Base-by-base conservation (phyloP, 768 basidiomycete species). In the Trametes cingulata region DNA sequence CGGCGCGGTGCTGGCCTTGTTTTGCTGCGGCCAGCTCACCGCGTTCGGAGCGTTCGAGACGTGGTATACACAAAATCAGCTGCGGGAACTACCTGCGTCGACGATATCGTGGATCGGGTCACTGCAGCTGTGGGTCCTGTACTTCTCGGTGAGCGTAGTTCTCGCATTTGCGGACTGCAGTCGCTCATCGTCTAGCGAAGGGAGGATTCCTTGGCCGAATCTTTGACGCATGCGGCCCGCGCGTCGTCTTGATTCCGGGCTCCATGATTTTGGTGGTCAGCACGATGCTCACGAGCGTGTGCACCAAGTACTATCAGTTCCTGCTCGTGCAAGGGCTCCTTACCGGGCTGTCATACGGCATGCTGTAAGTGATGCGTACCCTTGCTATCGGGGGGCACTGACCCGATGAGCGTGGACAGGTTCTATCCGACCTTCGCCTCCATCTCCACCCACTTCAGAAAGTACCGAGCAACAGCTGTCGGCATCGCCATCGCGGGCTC, bases 351-450 rank as follows among this genome's bases (percentile, higher is more conserved):
- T 81, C 85, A 8, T 83, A 85, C 45, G 87, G 85, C 8, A 69
- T 88, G 64, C 65, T 89, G 87, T 88, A 55, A 35, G 87, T 78
- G 4, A 25, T 29, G 27, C 35, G 27, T 46, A 39, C 25, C 27
- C 50, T 51, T 33, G 50, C 42, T 24, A 25, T 22, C 46, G 41
- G 49, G 39, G 50, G 52, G 27, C 33, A 14, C 29, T 50, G 59
- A 58, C 61, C 53, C 49, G 53, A 51, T 52, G 43, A 54, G 62
- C 41, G 20, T n/a, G 33, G 40, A n/a, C 53, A 90, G 87, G 40
- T 90, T 89, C 70, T 89, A 88, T 64, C 89, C 90, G 0, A 77
- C 86, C 0, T 74, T 91, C 29, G 79, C 86, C 3, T 84, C 85
- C 52, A 78, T 90, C 10, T 81, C 87, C 0, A 90, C 85, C 1